Conservation (phyloP, 1,139 yeast genomes). For the Zygosaccharomyces sapae region DNA sequence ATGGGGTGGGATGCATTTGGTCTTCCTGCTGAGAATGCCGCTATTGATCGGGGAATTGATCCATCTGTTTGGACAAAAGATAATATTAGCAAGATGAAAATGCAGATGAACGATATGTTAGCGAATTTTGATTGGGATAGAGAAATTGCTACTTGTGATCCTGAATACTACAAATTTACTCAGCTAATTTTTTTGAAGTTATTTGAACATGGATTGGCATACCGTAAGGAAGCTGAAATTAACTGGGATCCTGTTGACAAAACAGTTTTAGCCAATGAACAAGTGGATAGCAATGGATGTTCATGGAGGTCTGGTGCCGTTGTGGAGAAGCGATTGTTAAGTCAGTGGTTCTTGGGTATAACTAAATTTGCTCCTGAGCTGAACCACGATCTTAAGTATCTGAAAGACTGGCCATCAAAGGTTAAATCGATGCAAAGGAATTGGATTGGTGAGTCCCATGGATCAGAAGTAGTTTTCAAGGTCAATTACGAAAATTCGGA, state of each 20-base stretch:
- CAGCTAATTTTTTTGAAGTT: constrained; percentile 76
- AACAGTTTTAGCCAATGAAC: constrained; percentile 94
- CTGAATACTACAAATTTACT: constrained; percentile 89
- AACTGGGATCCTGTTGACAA: constrained; percentile 97
- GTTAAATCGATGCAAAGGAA: constrained; percentile 87
- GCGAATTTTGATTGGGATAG: constrained; percentile 94
- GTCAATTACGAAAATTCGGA: constrained; percentile 22
- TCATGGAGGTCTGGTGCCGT: constrained; percentile 97
- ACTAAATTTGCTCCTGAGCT: constrained; percentile 72
- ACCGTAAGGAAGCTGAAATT: constrained; percentile 78
- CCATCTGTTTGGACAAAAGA: constrained; percentile 79
- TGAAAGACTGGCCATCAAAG: constrained; percentile 79
- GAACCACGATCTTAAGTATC: constrained; percentile 53
- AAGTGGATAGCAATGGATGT: constrained; percentile 82
- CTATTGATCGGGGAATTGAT: constrained; percentile 73
- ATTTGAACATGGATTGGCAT: constrained; percentile 73
- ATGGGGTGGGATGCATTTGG: constrained; percentile 99
- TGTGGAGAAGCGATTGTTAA: constrained; percentile 74
- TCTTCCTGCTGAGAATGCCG: constrained; percentile 96
- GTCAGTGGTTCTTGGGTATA: constrained; percentile 91
- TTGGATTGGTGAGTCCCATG: constrained; percentile 89
- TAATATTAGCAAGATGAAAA: constrained; percentile 78
- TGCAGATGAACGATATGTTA: constrained; percentile 70
- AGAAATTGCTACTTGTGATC: constrained; percentile 81
- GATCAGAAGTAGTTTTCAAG: constrained; percentile 61